Evolutionary conservation across 306 rosid species (phyloP).

Genomic region (Mimosa pudica): DNA sequence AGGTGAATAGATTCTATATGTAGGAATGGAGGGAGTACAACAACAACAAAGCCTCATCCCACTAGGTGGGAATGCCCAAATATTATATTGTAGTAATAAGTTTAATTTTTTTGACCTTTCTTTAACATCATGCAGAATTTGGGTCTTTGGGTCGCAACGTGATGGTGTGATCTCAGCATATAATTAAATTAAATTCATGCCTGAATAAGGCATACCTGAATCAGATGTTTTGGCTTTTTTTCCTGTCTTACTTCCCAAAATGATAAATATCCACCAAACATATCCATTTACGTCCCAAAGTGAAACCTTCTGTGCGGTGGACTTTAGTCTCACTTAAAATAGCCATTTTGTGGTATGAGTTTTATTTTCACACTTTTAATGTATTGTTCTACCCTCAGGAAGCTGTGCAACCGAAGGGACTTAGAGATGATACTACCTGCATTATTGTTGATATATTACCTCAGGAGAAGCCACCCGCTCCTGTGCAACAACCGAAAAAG

Average conservation of each 20-base stretch:
- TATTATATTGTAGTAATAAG: neutral
- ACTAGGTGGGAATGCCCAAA: neutral
- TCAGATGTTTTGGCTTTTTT: neutral
- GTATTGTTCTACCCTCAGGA: slow-evolving; percentile 60
- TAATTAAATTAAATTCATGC: neutral
- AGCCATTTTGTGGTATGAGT: neutral
- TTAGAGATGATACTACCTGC: slow-evolving; percentile 98
- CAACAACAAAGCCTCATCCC: too few relatives aligned
- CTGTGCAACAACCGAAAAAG: slow-evolving; percentile 60
- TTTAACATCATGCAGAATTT: neutral
- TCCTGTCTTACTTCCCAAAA: neutral
- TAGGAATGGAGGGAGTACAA: too few relatives aligned
- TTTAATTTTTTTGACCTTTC: neutral
- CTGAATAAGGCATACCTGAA: neutral
- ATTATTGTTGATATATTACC: slow-evolving; percentile 83
- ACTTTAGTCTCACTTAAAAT: slow-evolving; percentile 13
- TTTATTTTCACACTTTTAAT: slow-evolving; percentile 5
- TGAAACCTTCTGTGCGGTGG: neutral
- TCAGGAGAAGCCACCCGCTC: slow-evolving; percentile 70
- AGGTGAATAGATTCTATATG: too few relatives aligned
- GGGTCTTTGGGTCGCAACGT: neutral
- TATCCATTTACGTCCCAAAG: slow-evolving; percentile 1
- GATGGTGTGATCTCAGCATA: neutral
- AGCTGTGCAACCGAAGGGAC: slow-evolving; percentile 89
- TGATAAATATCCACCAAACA: neutral